Percentiles rank a stretch among this genome's conserved stretches.
These are phyloP conservation scores for Phytopythium litorale DNA, from an alignment of 352 stramenopile species.

Conservation along the genomic window DNA sequence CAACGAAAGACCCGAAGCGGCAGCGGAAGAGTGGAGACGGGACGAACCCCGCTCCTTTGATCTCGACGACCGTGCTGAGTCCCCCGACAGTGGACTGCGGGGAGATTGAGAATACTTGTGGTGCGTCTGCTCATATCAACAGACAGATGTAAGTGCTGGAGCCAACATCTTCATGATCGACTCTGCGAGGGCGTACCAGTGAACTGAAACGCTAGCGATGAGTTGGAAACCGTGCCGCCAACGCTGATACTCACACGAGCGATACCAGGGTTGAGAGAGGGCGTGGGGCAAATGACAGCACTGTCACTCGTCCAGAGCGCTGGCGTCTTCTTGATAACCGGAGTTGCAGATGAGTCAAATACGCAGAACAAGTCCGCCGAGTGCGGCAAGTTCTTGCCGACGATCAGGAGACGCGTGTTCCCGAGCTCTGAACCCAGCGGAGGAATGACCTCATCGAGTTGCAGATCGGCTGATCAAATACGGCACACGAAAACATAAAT, in stretches of 20 bases:
- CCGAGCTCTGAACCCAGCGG: constrained; percentile 27
- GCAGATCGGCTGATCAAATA: constrained; percentile 17
- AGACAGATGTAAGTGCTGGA: neutral
- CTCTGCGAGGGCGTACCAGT: constrained; percentile 10
- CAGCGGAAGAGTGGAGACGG: constrained; percentile 23
- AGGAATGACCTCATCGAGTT: constrained; percentile 22
- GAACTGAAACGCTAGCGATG: constrained; percentile 20
- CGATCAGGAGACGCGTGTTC: constrained; percentile 24
- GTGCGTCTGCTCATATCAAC: constrained; percentile 17
- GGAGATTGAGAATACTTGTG: constrained; percentile 19
- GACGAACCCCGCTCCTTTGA: constrained; percentile 25
- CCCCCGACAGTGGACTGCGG: constrained; percentile 13
- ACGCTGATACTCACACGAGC: constrained; percentile 17
- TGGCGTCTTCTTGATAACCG: constrained; percentile 2
- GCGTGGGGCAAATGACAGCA: constrained; percentile 19
- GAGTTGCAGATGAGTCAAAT: constrained; percentile 10
- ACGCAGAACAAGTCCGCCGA: constrained; percentile 12
- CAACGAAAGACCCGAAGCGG: constrained; percentile 12
- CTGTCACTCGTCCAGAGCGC: constrained; percentile 20
- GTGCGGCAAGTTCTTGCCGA: constrained; percentile 21
- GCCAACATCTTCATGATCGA: neutral
- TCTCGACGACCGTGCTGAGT: constrained; percentile 11
- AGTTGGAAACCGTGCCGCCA: constrained; percentile 11
- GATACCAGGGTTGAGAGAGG: constrained; percentile 13
- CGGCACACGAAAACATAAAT: no score